Conservation (phyloP, 257 asterid genomes). For the Parsonsia alboflavescens region DNA sequence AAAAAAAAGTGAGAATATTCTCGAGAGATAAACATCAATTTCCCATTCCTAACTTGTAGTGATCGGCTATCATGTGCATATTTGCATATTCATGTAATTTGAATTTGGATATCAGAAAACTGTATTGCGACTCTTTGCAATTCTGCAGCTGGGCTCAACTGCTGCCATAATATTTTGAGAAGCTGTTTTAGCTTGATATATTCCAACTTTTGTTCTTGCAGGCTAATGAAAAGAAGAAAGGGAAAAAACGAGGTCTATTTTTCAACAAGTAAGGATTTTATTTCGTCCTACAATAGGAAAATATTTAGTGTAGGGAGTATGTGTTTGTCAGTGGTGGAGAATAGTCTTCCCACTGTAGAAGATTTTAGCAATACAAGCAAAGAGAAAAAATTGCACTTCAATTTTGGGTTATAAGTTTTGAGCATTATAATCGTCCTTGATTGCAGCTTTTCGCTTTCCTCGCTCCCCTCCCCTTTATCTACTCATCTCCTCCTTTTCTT, state of each 20-base stretch:
- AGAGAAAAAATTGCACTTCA: not conserved
- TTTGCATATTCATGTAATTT: not conserved
- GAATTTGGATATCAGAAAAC: not conserved
- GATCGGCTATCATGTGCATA: not conserved
- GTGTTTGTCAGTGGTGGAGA: too few relatives aligned
- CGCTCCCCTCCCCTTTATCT: too few relatives aligned
- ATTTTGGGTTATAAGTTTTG: not conserved
- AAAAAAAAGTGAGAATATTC: not conserved
- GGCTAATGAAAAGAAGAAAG: slow-evolving; percentile 83
- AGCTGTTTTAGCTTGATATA: not conserved
- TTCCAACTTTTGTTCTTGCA: slow-evolving; percentile 30
- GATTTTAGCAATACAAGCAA: not conserved
- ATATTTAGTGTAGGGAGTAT: not conserved
- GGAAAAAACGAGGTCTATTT: slow-evolving; percentile 62
- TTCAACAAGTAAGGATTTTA: slow-evolving; percentile 45
- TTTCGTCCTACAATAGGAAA: not conserved
- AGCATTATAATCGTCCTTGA: too few relatives aligned
- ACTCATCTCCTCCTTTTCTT: too few relatives aligned
- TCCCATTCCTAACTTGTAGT: not conserved
- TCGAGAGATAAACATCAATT: not conserved
- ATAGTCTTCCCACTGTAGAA: not conserved
- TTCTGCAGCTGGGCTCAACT: not conserved
- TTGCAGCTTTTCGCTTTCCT: too few relatives aligned
- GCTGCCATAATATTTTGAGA: not conserved
- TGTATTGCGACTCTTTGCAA: not conserved